A percentile compares a stretch with the other conserved stretches of the same genome.
Conservation (phyloP, 352 stramenopile genomes). For the Phytopythium montanum region DNA sequence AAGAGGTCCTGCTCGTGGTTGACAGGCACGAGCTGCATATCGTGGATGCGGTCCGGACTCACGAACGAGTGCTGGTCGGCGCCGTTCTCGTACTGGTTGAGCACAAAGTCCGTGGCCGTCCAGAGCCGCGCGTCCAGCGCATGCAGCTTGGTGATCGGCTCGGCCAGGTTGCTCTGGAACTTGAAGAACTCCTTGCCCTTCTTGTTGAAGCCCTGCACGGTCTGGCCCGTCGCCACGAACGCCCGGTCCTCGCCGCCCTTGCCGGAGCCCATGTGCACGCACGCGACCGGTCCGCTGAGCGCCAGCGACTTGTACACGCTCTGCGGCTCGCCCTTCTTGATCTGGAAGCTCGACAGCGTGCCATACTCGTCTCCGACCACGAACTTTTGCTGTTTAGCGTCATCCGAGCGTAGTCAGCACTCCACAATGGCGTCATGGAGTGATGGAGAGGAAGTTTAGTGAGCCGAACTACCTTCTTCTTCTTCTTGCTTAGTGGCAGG, state of each 20-base stretch:
- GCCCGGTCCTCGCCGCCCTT: conserved; percentile 72
- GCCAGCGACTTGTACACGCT: conserved; percentile 66
- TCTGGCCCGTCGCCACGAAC: conserved; percentile 65
- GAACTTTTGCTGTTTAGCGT: conserved; percentile 77
- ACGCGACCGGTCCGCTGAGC: conserved; percentile 52
- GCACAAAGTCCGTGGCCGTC: conserved; percentile 74
- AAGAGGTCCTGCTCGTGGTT: conserved; percentile 64
- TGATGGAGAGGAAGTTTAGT: background rate
- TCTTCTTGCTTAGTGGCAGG: conserved; percentile 83
- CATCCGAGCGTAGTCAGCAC: background rate
- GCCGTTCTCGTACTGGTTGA: conserved; percentile 83
- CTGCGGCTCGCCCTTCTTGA: conserved; percentile 80
- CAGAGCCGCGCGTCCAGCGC: conserved; percentile 68
- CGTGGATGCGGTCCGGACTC: conserved; percentile 77
- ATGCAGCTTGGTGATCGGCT: conserved; percentile 73
- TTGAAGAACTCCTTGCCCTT: conserved; percentile 88
- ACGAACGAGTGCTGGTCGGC: conserved; percentile 76
- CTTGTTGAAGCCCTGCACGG: conserved; percentile 73
- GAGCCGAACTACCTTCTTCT: conserved; percentile 54
- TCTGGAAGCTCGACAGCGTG: conserved; percentile 76
- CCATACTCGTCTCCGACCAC: conserved; percentile 83
- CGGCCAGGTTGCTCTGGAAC: conserved; percentile 83
- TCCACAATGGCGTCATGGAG: background rate
- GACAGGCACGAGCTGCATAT: conserved; percentile 55
- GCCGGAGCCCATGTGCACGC: conserved; percentile 64